Conservation (phyloP, 129 eudicot genomes). For the Centella asiatica region DNA sequence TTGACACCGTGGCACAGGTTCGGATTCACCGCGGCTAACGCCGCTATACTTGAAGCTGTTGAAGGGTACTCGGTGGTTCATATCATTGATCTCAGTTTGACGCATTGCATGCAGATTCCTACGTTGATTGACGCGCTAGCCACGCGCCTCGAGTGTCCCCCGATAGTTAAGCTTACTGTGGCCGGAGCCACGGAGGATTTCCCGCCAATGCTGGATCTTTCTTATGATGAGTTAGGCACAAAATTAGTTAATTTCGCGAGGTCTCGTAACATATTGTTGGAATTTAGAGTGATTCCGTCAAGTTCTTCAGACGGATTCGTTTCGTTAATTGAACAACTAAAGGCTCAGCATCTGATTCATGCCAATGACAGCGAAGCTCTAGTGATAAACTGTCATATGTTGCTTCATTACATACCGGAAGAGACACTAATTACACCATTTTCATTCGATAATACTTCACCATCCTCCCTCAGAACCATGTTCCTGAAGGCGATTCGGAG, state of each 20-base stretch:
- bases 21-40: conserved; percentile 86
- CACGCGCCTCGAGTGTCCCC: conserved; percentile 43
- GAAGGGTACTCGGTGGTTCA: conserved; percentile 50
- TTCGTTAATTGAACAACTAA: conserved; percentile 49
- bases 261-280: conserved; percentile 55
- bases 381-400: conserved; percentile 84
- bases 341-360: conserved; percentile 33
- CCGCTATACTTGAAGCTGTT: conserved; percentile 67
- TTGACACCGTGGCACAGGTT: conserved; percentile 95
- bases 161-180: conserved; percentile 64
- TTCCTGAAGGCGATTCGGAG: conserved; percentile 59
- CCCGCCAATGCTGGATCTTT: conserved; percentile 72
- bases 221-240: conserved; percentile 68
- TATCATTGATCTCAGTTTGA: conserved; percentile 64
- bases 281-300: conserved; percentile 56
- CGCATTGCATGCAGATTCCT: conserved; percentile 98
- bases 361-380: conserved; percentile 42
- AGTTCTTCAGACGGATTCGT: conserved; percentile 58
- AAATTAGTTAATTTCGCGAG: conserved; percentile 70
- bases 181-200: conserved; percentile 55
- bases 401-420: conserved; percentile 78
- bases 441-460: conserved; percentile 3
- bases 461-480: conserved; percentile 34
- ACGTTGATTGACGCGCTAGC: conserved; percentile 76
- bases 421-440: conserved; percentile 41